Evolutionary conservation across 202 grass and related monocot genomes (phyloP).

Genomic region (Zizania palustris): DNA sequence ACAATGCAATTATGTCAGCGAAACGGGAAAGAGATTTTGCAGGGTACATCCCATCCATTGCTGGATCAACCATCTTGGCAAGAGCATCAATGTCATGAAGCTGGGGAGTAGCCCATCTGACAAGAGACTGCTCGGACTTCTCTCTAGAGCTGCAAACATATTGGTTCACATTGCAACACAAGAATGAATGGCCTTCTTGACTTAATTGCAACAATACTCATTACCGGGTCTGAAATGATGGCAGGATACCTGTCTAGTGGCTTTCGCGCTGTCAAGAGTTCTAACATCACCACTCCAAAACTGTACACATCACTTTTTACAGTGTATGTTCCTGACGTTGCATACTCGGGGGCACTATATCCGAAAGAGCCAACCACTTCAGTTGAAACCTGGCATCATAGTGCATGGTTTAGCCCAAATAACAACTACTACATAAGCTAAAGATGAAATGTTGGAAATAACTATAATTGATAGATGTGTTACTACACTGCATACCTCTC

Average conservation of each 20-base stretch:
- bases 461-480: background rate
- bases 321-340: slow-evolving; percentile 85
- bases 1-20: slow-evolving; percentile 91
- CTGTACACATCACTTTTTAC: slow-evolving; percentile 95
- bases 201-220: background rate
- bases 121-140: slow-evolving; percentile 79
- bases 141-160: slow-evolving; percentile 65
- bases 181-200: background rate
- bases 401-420: slow-evolving; percentile 1
- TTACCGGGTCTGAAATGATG: slow-evolving; percentile 5
- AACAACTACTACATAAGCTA: background rate
- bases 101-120: slow-evolving; percentile 89
- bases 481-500: slow-evolving; percentile 57
- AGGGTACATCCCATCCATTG: slow-evolving; percentile 88
- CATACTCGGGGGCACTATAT: slow-evolving; percentile 94
- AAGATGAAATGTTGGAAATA: background rate
- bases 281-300: slow-evolving; percentile 94
- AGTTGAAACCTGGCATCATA: slow-evolving; percentile 57
- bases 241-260: slow-evolving; percentile 75
- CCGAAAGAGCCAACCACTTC: slow-evolving; percentile 83
- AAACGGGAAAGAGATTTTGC: slow-evolving; percentile 92
- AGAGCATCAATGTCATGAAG: slow-evolving; percentile 91
- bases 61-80: slow-evolving; percentile 90
- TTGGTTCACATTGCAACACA: background rate
- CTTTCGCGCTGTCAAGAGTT: slow-evolving; percentile 84